Percentiles rank a stretch among this genome's conserved stretches.
These are phyloP conservation scores for Irpex sp. DNA, from an alignment of 1,284 basidiomycete species.

Conservation along the genomic window DNA sequence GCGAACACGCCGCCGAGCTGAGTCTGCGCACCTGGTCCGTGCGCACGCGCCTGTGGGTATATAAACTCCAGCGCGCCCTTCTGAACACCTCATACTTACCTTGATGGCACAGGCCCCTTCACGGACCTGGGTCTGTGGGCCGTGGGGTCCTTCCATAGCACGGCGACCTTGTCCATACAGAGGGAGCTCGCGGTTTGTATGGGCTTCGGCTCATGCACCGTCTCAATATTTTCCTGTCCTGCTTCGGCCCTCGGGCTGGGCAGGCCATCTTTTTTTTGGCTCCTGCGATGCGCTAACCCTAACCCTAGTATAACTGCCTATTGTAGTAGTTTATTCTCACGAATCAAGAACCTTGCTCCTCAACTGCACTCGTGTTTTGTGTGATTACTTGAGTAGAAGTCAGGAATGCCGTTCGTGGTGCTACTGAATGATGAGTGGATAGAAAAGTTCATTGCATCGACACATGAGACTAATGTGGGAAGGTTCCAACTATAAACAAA, in stretches of 20 bases:
- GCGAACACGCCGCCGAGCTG: not conserved
- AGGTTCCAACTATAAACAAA: too few species aligned
- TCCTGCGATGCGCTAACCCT: conserved; percentile 8
- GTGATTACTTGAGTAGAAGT: not conserved
- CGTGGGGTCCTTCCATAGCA: conserved; percentile 55
- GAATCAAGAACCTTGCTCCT: too few species aligned
- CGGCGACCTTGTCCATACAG: conserved; percentile 62
- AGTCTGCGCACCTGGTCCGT: conserved; percentile 8
- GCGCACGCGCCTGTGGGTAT: conserved; percentile 16
- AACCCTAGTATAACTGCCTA: conserved; percentile 5
- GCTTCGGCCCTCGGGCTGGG: conserved; percentile 45
- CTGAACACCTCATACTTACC: conserved; percentile 33
- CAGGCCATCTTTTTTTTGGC: conserved; percentile 27
- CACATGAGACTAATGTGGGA: too few species aligned
- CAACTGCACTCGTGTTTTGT: not conserved
- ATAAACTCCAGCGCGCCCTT: conserved; percentile 15
- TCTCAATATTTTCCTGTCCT: conserved; percentile 70
- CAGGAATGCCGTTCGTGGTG: too few species aligned
- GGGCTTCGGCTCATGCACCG: conserved; percentile 59
- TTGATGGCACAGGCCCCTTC: conserved; percentile 37
- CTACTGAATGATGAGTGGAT: too few species aligned
- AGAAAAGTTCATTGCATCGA: too few species aligned
- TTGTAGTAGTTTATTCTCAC: not conserved
- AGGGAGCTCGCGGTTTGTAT: conserved; percentile 50
- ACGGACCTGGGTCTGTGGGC: conserved; percentile 40